Base-by-base conservation (phyloP, 1,139 yeast species). In the Diutina rugosa region DNA sequence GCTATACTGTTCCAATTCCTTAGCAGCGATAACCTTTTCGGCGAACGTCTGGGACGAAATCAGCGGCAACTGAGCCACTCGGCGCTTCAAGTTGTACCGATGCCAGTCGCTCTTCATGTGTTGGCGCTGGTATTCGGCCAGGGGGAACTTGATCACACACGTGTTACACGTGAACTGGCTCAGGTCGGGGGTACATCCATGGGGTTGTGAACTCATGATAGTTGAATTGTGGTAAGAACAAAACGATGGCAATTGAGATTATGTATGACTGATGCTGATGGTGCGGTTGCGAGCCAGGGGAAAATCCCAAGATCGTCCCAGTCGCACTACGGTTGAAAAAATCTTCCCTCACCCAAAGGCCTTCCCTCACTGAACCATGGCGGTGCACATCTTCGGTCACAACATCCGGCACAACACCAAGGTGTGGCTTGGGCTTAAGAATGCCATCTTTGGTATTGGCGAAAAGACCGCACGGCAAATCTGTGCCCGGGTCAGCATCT, bases 391-490 rank as follows among this genome's bases (percentile, higher is more conserved):
- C 60, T 76, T 85, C 65, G 93, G 93, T 61, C 85, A 85, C 68
- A 81, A 86, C 59, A 81, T 87, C 66, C 84, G 82, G 65, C 78
- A 74, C 62, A 75, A 72, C 64, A 71, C 76, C 56, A 66, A 74
- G 58, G 80, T 76, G 38, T 67, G 71, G 62, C 81, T 85, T 61
- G 98, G 95, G 4, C 77, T 91, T 59, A 84, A 91, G 44, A 80
- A 86, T 59, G 85, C 84, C 60, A 86, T 93, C 62, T 91, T 89
- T 67, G 99, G 98, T 49, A 77, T 93, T 51, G 97, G 98, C 5
- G 73, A 75, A 58, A 71, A 74, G 57, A 82, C 88, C n/a, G 93
- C 97, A 1, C 82, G 81, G 61, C 76, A 77, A 64, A 76, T 95
- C 57, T 90, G 97, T 69, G 85, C 98, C 53, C 88, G 84, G 67